Conservation (phyloP, 2,329 filamentous ascomycete genomes). For the Diaporthe ampelina region DNA sequence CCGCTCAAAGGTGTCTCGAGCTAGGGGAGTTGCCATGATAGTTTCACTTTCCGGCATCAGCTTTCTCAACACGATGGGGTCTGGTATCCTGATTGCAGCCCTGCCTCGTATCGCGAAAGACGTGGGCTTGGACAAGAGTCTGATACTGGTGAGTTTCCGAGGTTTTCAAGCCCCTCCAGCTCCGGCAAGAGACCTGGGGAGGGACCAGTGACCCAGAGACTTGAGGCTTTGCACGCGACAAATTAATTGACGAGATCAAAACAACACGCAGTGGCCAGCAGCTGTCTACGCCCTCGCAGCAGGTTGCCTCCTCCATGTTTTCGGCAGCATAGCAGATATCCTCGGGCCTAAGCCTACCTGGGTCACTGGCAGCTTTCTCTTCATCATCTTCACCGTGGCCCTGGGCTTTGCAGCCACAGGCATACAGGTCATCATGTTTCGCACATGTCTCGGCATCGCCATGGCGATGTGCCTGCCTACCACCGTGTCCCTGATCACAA, state of each 20-base stretch:
- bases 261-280: conserved; percentile 44
- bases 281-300: conserved; percentile 46
- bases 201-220: too few relatives aligned
- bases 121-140: conserved; percentile 47
- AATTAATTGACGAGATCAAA: neutral
- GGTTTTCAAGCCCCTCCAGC: neutral
- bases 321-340: conserved; percentile 55
- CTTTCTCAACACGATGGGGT: conserved; percentile 55
- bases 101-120: conserved; percentile 55
- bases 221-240: neutral
- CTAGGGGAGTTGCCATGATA: conserved; percentile 49
- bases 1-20: conserved; percentile 44
- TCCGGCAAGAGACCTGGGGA: neutral
- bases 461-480: conserved; percentile 56
- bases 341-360: conserved; percentile 53
- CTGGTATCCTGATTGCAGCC: conserved; percentile 54
- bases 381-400: conserved; percentile 51
- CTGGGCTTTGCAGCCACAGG: conserved; percentile 52
- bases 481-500: conserved; percentile 54
- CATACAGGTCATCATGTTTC: conserved; percentile 54
- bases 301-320: conserved; percentile 51
- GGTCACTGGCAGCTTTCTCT: conserved; percentile 52
- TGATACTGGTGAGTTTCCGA: conserved; percentile 46
- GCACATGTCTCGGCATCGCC: conserved; percentile 52
- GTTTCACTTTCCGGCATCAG: conserved; percentile 51